These are phyloP conservation scores for Starmerella kuoi DNA, from an alignment of 805 yeast genomes.

Conservation along the genomic window DNA sequence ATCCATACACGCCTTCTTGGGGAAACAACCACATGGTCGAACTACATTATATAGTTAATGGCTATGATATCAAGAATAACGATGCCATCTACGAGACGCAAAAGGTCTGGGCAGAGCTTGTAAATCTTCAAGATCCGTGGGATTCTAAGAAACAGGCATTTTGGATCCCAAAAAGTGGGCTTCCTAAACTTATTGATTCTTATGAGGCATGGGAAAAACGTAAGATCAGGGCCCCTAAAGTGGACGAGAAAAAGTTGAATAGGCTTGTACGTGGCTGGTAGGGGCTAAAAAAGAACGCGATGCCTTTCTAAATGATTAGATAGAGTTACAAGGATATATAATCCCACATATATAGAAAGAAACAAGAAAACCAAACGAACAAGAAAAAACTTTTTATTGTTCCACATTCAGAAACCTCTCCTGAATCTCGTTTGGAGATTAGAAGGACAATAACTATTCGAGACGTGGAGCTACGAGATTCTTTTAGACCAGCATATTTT, in stretches of 20 bases:
- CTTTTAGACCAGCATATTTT: too few relatives aligned
- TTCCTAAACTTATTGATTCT: not conserved
- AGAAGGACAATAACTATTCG: too few relatives aligned
- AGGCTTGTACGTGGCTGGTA: not conserved
- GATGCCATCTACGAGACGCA: constrained; percentile 22
- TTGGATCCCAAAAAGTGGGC: constrained; percentile 4
- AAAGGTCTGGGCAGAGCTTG: constrained; percentile 22
- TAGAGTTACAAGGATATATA: too few relatives aligned
- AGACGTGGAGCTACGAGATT: too few relatives aligned
- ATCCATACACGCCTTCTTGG: constrained; percentile 23
- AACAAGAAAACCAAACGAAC: too few relatives aligned
- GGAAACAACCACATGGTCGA: constrained; percentile 31
- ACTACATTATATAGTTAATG: constrained; percentile 25
- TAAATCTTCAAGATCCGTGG: constrained; percentile 27
- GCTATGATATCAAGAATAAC: constrained; percentile 20
- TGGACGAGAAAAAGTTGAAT: not conserved
- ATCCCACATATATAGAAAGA: too few relatives aligned
- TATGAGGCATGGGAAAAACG: constrained; percentile 1
- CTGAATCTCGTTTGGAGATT: too few relatives aligned
- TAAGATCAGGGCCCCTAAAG: not conserved
- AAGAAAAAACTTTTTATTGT: too few relatives aligned
- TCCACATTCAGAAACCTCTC: too few relatives aligned
- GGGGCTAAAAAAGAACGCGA: too few relatives aligned
- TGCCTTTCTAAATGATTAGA: too few relatives aligned
- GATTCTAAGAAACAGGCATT: constrained; percentile 9